Conservation (phyloP, 202 grass and related monocot genomes). For the Zoysia matrella region DNA sequence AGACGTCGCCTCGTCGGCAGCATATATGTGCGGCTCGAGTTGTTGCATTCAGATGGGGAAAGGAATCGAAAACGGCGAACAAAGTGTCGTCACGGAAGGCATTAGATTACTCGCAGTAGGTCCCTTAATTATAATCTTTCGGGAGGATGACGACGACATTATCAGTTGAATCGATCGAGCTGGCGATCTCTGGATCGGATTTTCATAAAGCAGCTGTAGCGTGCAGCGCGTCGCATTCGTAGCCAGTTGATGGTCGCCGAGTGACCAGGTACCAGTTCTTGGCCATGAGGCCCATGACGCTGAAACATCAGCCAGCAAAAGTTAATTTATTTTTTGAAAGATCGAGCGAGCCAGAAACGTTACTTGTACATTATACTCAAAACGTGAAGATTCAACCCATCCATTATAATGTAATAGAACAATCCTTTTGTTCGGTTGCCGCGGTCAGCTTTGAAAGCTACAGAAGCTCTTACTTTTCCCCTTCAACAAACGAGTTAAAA, state of each 20-base stretch:
- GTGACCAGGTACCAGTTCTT: neutral
- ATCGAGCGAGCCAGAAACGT: neutral
- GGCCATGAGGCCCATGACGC: neutral
- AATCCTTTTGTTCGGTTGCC: slow-evolving; percentile 18
- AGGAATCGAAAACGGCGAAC: neutral
- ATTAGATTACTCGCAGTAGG: neutral
- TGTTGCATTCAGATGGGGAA: neutral
- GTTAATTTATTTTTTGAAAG: too few relatives aligned
- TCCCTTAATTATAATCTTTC: neutral
- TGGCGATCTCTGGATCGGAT: neutral
- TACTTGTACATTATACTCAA: neutral
- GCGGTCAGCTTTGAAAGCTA: slow-evolving; percentile 20
- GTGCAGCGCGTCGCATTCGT: slow-evolving; percentile 1
- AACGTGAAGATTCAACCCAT: neutral
- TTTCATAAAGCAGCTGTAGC: neutral
- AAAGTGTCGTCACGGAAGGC: neutral
- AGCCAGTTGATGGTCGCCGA: neutral
- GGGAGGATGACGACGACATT: neutral
- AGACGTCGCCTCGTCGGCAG: neutral
- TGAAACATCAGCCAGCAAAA: neutral
- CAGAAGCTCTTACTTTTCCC: neutral
- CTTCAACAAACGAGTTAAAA: too few relatives aligned
- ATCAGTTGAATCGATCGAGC: neutral
- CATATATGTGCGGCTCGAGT: neutral
- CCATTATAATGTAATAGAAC: neutral